phyloP scores from a whole-genome alignment of 1,139 yeast species.

The Kodamaea alishanica region DNA sequence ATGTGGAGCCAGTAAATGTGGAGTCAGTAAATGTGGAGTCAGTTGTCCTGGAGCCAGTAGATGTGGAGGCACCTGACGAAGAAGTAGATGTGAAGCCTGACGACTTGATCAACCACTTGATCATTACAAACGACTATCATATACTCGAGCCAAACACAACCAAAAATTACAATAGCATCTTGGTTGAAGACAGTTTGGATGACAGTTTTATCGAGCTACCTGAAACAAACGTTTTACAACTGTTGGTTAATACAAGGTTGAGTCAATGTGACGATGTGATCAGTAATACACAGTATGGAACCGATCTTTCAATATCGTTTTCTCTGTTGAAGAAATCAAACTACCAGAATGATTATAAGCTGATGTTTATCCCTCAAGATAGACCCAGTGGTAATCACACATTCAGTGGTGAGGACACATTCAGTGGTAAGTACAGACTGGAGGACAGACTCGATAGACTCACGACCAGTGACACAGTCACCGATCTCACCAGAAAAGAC shows the following conservation, averaged over 20 bases:
- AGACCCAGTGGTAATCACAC: too few relatives aligned
- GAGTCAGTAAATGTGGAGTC: too few relatives aligned
- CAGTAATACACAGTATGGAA: constrained; percentile 12
- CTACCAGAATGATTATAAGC: constrained; percentile 13
- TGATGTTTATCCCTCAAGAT: background rate
- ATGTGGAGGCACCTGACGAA: too few relatives aligned
- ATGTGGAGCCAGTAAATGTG: too few relatives aligned
- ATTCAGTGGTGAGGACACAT: background rate
- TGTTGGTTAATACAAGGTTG: constrained; percentile 6
- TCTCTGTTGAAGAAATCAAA: constrained; percentile 9
- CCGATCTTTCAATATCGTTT: constrained; percentile 11
- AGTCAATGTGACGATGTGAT: background rate
- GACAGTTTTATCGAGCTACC: constrained; percentile 4
- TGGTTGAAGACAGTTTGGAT: constrained; percentile 9
- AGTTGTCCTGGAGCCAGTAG: too few relatives aligned
- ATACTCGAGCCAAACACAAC: constrained; percentile 4
- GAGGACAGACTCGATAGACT: too few relatives aligned
- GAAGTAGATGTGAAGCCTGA: too few relatives aligned
- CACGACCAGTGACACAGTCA: too few relatives aligned
- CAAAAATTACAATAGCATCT: constrained; percentile 11
- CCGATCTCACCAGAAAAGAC: background rate
- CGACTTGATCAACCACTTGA: too few relatives aligned
- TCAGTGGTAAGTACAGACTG: background rate
- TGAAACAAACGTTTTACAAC: constrained; percentile 6
- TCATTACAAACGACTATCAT: constrained; percentile 14